Percentiles rank a stretch among this genome's conserved stretches.
Evolutionary conservation across 2,329 filamentous ascomycete genomes (phyloP).

Genomic region (Zasmidium angulare): DNA sequence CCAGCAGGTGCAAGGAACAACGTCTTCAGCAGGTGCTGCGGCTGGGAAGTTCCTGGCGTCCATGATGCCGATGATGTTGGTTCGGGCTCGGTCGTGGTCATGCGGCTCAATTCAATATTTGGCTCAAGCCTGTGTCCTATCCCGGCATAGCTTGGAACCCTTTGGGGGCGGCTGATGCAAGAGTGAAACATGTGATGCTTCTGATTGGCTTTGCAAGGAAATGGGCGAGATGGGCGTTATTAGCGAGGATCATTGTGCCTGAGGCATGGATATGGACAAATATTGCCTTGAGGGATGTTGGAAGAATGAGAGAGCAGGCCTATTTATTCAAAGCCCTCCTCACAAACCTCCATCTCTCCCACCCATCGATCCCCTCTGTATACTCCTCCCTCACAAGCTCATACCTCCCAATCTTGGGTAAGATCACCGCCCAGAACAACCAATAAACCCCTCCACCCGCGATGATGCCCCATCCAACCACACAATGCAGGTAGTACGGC

Average conservation of each 20-base stretch:
- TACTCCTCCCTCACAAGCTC: slow-evolving; percentile 33
- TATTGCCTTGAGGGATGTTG: neutral
- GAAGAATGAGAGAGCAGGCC: no score
- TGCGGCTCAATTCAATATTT: neutral
- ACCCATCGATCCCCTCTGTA: slow-evolving; percentile 40
- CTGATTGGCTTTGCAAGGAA: neutral
- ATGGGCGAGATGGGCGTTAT: no score
- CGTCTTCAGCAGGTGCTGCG: neutral
- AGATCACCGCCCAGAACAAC: slow-evolving; percentile 50
- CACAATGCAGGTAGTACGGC: slow-evolving; percentile 55
- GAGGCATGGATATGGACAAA: neutral
- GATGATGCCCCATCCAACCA: slow-evolving; percentile 54
- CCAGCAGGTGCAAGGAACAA: neutral
- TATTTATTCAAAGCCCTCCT: slow-evolving; percentile 13
- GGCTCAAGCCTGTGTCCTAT: neutral
- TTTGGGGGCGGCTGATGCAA: neutral
- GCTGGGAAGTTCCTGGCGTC: neutral
- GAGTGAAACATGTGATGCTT: no score
- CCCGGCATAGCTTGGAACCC: neutral
- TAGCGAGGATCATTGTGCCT: no score
- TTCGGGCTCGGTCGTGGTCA: neutral
- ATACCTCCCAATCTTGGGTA: slow-evolving; percentile 46
- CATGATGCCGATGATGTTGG: neutral
- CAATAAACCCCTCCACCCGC: slow-evolving; percentile 53
- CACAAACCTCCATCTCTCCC: slow-evolving; percentile 41